phyloP scores from a whole-genome alignment of 2,329 filamentous ascomycete genomes.

The Rasamsonia emersonii region DNA sequence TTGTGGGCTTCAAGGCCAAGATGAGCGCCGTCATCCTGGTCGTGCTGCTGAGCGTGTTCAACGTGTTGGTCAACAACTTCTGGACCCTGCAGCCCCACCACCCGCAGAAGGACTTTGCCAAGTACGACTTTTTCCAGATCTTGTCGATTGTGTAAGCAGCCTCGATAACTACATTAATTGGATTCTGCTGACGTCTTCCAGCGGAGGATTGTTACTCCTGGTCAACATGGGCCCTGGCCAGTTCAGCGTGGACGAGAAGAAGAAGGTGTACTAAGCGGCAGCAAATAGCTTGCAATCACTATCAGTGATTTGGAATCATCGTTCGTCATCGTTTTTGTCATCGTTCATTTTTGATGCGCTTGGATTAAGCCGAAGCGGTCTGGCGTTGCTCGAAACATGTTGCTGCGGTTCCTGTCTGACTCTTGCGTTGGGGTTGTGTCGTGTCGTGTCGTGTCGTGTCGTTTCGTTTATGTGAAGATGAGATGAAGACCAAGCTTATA shows the following conservation, averaged over 20 bases:
- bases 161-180: too few species aligned
- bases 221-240: slow-evolving; percentile 98
- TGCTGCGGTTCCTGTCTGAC: too few species aligned
- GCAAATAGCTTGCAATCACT: too few species aligned
- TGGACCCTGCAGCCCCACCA: slow-evolving; percentile 98
- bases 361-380: too few species aligned
- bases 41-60: slow-evolving; percentile 91
- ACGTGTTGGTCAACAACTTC: slow-evolving; percentile 98
- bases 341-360: too few species aligned
- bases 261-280: slow-evolving; percentile 82
- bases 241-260: slow-evolving; percentile 99
- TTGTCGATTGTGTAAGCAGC: slow-evolving; percentile 90
- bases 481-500: too few species aligned
- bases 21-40: slow-evolving; percentile 94
- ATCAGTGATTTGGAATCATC: too few species aligned
- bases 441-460: too few species aligned
- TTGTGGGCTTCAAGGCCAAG: slow-evolving; percentile 99
- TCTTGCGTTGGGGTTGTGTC: too few species aligned
- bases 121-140: slow-evolving; percentile 99
- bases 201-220: slow-evolving; percentile 83
- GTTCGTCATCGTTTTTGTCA: too few species aligned
- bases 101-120: slow-evolving; percentile 99
- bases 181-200: slow-evolving; percentile 23
- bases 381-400: too few species aligned
- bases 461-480: too few species aligned